These are phyloP conservation scores for Clonostachys sp. DNA, from an alignment of 2,329 filamentous ascomycete species.

Conservation along the genomic window DNA sequence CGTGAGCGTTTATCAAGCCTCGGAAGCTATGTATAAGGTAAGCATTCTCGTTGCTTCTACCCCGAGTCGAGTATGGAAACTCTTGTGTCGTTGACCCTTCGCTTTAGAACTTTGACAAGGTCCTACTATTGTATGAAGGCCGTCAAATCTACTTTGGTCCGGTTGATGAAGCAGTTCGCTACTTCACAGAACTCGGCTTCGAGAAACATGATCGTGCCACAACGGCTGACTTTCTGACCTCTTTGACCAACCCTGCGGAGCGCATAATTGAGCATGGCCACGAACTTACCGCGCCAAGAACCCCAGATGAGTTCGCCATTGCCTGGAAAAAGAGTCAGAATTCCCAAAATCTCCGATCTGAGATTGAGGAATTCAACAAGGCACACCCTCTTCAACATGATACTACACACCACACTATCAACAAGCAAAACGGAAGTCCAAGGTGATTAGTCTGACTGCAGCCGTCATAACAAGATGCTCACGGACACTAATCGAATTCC, in stretches of 20 bases:
- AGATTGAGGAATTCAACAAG: slow-evolving; percentile 5
- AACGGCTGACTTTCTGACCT: slow-evolving; percentile 68
- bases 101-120: slow-evolving; percentile 55
- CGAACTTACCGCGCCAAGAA: slow-evolving; percentile 47
- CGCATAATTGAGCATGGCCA: slow-evolving; percentile 52
- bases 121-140: slow-evolving; percentile 60
- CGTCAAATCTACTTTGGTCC: slow-evolving; percentile 61
- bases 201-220: slow-evolving; percentile 40
- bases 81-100: not conserved
- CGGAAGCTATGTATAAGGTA: slow-evolving; percentile 43
- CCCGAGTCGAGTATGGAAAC: slow-evolving; percentile 19
- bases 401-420: too few species aligned
- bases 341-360: not conserved
- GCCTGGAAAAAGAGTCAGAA: not conserved
- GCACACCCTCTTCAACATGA: too few species aligned
- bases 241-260: slow-evolving; percentile 61
- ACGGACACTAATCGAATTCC: too few species aligned
- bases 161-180: slow-evolving; percentile 47
- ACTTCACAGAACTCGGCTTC: slow-evolving; percentile 40
- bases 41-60: slow-evolving; percentile 23
- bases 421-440: too few species aligned
- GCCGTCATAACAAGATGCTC: too few species aligned
- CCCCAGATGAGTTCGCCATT: slow-evolving; percentile 1
- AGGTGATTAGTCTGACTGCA: too few species aligned
- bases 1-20: slow-evolving; percentile 56